Base-by-base conservation (phyloP, 495 filamentous ascomycete genomes). In the Parachaetomium inaequale region DNA sequence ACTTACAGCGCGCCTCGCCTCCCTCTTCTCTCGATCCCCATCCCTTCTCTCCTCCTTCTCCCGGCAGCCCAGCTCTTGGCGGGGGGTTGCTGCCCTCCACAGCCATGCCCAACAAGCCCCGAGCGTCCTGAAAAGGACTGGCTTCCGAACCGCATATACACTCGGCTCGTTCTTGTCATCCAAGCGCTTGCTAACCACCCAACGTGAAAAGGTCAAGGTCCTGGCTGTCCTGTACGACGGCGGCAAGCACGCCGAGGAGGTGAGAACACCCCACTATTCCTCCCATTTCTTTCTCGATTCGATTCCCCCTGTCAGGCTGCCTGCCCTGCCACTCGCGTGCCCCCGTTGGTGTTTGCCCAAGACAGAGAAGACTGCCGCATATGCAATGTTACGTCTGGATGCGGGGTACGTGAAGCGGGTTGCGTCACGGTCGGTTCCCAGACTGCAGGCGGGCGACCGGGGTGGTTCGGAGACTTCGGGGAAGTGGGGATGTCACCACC, bases 141-240 rank as follows among this genome's bases (percentile, higher is more conserved):
- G 12, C 4, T 45, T 42, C 59, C 17, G 21, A 11, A 8, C n/a
- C 42, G 42, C 32, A 34, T 11, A 46, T 23, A 23, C 7, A 15
- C 36, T 40, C 36, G 36, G 36, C 36, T 40, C 36, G 10, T 40
- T 15, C 28, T n/a, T 6, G 3, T 46, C n/a, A 12, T 60, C 40
- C 0, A 47, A 0, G 15, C 77, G 75, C 58, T 58, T 76, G 73
- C 78, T 81, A 69, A 81, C 78, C 53, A 75, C 72, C 47, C 54
- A 63, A 67, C 78, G 74, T 72, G 75, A 80, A 81, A 75, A 82
- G 79, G 79, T 82, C 74, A 84, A 84, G 71, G 81, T 84, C 64
- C 77, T 84, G 57, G 64, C 76, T 60, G 79, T 83, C 56, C 73
- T 84, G 58, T 84, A 84, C 72, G 82, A 84, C 64, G 82, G 82